These are phyloP conservation scores for Toxoplasma gondii DNA, from an alignment of 169 alveolate species.

Conservation along the genomic window DNA sequence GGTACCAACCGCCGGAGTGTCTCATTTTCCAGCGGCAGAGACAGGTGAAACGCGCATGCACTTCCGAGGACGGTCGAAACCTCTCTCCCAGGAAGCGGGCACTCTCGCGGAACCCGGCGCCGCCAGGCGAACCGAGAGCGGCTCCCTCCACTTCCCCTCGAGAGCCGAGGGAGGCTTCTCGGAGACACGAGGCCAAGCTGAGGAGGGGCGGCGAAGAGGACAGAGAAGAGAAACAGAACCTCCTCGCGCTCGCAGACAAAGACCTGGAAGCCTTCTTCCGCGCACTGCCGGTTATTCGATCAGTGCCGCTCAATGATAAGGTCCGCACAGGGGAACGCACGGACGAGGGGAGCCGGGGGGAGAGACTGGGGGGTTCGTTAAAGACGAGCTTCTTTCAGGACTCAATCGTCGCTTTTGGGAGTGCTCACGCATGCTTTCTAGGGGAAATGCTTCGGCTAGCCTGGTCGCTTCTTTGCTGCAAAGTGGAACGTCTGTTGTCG, in stretches of 20 bases:
- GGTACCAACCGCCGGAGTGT: constrained; percentile 93
- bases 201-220: neutral
- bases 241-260: neutral
- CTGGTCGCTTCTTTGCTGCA: neutral
- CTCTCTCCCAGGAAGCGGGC: neutral
- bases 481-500: neutral
- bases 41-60: neutral
- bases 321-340: neutral
- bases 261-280: constrained; percentile 22
- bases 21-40: constrained; percentile 67
- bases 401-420: neutral
- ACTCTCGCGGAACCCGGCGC: neutral
- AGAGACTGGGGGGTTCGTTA: neutral
- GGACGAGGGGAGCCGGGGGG: neutral
- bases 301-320: neutral
- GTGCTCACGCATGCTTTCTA: neutral
- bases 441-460: neutral
- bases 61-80: neutral
- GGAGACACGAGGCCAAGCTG: neutral
- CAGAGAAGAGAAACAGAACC: neutral
- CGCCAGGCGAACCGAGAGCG: neutral
- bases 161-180: neutral
- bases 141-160: too few species aligned
- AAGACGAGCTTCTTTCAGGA: neutral
- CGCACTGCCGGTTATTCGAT: neutral